These are phyloP conservation scores for Xylogone sp. DNA, from an alignment of 2,329 filamentous ascomycete genomes.

Conservation along the genomic window DNA sequence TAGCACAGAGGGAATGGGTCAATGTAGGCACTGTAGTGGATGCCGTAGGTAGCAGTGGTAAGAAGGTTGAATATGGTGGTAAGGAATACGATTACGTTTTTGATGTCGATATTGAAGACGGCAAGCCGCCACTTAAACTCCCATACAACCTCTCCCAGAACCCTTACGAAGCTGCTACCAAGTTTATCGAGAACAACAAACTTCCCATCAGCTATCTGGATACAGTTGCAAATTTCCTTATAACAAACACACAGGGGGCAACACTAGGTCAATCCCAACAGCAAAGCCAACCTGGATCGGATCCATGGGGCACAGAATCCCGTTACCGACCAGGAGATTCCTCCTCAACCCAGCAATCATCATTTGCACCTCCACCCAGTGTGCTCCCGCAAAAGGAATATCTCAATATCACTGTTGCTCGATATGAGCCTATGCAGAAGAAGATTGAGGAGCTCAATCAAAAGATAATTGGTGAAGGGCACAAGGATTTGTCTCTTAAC, in stretches of 20 bases:
- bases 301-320: constrained; percentile 75
- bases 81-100: constrained; percentile 96
- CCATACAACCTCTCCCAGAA: constrained; percentile 92
- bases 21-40: constrained; percentile 94
- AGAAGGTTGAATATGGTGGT: constrained; percentile 71
- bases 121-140: constrained; percentile 87
- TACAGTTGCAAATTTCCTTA: constrained; percentile 89
- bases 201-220: constrained; percentile 85
- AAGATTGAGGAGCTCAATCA: constrained; percentile 75
- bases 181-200: constrained; percentile 86
- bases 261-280: constrained; percentile 64
- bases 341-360: constrained; percentile 29
- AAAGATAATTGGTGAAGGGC: constrained; percentile 64
- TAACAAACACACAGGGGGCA: constrained; percentile 82
- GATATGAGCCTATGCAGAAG: constrained; percentile 66
- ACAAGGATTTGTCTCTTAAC: constrained; percentile 72
- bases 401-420: constrained; percentile 71
- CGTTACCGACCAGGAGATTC: constrained; percentile 73
- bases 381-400: constrained; percentile 77
- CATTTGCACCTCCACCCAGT: constrained; percentile 43
- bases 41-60: constrained; percentile 75
- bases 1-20: constrained; percentile 69
- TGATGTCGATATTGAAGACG: constrained; percentile 93
- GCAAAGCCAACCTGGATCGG: constrained; percentile 38
- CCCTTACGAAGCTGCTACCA: constrained; percentile 85